Percentiles rank a stretch among this genome's conserved stretches.
Evolutionary conservation across 2,329 filamentous ascomycete genomes (phyloP).

Genomic region (Alternaria atra): DNA sequence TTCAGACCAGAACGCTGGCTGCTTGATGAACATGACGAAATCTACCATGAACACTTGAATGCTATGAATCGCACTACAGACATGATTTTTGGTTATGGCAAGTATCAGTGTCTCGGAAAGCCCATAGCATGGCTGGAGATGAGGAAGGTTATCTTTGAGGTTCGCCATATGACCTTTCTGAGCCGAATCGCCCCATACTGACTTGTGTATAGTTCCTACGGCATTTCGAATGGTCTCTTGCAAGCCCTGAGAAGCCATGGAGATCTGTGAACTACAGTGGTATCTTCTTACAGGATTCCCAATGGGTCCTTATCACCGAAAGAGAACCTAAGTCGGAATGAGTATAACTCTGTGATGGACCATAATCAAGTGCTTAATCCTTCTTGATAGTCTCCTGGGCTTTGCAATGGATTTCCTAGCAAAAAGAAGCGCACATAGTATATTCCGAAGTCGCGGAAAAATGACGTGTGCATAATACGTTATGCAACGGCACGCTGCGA

Average conservation of each 20-base stretch:
- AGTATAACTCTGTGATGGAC: not conserved
- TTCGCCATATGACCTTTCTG: slow-evolving; percentile 17
- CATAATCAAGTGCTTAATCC: not conserved
- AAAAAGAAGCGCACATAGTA: not conserved
- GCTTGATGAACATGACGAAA: slow-evolving; percentile 20
- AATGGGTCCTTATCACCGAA: slow-evolving; percentile 31
- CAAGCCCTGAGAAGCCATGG: slow-evolving; percentile 33
- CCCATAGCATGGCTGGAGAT: slow-evolving; percentile 46
- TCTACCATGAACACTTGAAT: slow-evolving; percentile 11
- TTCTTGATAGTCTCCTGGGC: not conserved
- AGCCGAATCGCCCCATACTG: not conserved
- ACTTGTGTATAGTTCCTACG: slow-evolving; percentile 22
- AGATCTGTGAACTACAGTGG: slow-evolving; percentile 28
- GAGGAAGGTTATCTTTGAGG: slow-evolving; percentile 54
- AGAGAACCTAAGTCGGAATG: not conserved
- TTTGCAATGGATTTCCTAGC: not conserved
- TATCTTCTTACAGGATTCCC: slow-evolving; percentile 29
- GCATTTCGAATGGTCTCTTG: slow-evolving; percentile 37
- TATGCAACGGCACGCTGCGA: not conserved
- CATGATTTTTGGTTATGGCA: slow-evolving; percentile 46
- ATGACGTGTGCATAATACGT: not conserved
- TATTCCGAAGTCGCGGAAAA: not conserved
- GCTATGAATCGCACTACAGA: slow-evolving; percentile 40
- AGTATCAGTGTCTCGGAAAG: slow-evolving; percentile 44
- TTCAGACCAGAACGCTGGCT: slow-evolving; percentile 62